Percentiles rank a stretch among this genome's conserved stretches.
These are phyloP conservation scores for Phlyctochytrium planicorne DNA, from an alignment of 192 early-diverging fungal genomes.

Conservation along the genomic window DNA sequence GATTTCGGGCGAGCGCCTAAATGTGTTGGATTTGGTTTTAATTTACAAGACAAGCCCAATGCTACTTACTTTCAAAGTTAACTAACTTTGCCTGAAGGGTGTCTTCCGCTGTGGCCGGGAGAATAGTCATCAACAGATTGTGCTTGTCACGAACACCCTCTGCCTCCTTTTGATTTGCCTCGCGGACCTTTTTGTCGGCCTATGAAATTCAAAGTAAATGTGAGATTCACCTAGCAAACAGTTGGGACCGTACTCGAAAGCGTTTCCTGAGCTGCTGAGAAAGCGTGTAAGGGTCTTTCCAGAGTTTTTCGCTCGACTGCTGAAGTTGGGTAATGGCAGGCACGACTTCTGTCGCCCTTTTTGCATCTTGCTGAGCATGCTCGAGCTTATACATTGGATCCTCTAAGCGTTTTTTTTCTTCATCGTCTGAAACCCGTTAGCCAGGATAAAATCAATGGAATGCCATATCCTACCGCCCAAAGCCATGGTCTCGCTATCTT, in stretches of 20 bases:
- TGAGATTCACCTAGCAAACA: too few relatives aligned
- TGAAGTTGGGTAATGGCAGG: conserved; percentile 57
- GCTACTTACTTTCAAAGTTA: conserved; percentile 34
- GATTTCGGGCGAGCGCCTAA: too few relatives aligned
- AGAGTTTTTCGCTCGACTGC: conserved; percentile 64
- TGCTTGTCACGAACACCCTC: conserved; percentile 57
- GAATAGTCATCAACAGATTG: conserved; percentile 56
- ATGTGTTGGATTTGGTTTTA: too few relatives aligned
- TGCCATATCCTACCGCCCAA: conserved; percentile 54
- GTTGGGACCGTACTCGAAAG: conserved; percentile 48
- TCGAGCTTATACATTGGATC: conserved; percentile 69
- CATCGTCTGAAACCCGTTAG: conserved; percentile 37
- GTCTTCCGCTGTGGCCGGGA: conserved; percentile 55
- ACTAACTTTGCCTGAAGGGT: conserved; percentile 45
- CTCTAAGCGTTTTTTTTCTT: conserved; percentile 40
- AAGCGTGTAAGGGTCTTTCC: conserved; percentile 75
- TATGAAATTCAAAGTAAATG: too few relatives aligned
- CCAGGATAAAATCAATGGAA: too few relatives aligned
- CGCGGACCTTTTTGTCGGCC: conserved; percentile 59
- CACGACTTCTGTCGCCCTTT: conserved; percentile 41
- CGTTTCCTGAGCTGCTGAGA: conserved; percentile 69
- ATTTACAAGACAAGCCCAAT: too few relatives aligned
- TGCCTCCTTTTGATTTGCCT: conserved; percentile 46
- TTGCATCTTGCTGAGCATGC: conserved; percentile 46
- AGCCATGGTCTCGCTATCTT: conserved; percentile 61